Evolutionary conservation across 1,139 yeast genomes (phyloP), one percentile per base, ranked within the genome.

Genomic region (Candida albicans): DNA sequence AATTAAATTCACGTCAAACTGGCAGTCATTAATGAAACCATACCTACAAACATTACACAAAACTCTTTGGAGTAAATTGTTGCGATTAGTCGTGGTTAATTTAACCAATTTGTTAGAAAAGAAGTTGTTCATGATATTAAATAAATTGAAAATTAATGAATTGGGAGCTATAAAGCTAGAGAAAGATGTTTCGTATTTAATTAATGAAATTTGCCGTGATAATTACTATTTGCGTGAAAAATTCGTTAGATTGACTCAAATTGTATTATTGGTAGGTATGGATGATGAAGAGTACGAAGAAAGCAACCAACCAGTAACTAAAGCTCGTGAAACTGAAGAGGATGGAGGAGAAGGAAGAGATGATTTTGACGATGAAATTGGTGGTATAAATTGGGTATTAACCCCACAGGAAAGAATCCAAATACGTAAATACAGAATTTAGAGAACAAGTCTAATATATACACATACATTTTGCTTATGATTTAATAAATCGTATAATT

Each of bases 81-180:
- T 87, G 33, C 62, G 75, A 12, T 58, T 72, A 11, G 65, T 82
- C 3, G 82, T 85, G 2, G 77, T 82, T 8, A 73, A 73, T 62
- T 72, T 58, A 64, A 82, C 56, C 51, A 75, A 50, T 49, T 58
- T 82, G 34, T 57, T 88, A 4, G 96, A 91, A 56, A 75, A 78
- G 52, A 82, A 83, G 54, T 69, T 93, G 34, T 78, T 90, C 79
- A 53, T 72, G 4, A 70, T 87, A 36, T 78, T 84, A 46, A 81
- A 81, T 42, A 79, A 76, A 46, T 70, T 63, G 50, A 64, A 60
- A 48, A 81, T 89, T 49, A 90, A 87, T 55, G 96, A 87, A 52
- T 67, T 87, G 40, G 98, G 98, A 0, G 84, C 96, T 0, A 76
- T 90, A 30, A 85, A 84, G 51, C 68, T 95, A 41, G 99, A 95